Evolutionary conservation across 306 rosid genomes (phyloP), one percentile per base, ranked within the genome.

Genomic region (Fagus sylvatica): DNA sequence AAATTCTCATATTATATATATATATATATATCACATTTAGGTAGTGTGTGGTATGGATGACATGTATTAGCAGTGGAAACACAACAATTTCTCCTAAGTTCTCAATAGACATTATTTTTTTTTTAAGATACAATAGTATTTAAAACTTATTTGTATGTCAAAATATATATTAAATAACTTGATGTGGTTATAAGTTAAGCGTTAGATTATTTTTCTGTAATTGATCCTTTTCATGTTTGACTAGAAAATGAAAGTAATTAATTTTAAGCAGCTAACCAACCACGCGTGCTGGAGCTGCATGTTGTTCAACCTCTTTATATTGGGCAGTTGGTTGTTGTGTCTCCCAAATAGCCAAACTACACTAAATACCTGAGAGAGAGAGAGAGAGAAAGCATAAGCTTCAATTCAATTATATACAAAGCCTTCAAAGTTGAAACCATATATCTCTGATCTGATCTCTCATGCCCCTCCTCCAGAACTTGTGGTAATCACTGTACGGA

Each of bases 271-370:
- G 71, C 32, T 16, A 65, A 36, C 71, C 71, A 65, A 65, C 71
- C 13, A 65, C 30, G 36, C 3, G 4, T 7, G 71, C 46, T 37
- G 3, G 49, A 36, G 19, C 69, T 16, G 28, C 28, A n/a, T 53
- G 65, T 22, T 53, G 32, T 10, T 64, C 77, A 36, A 48, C 42
- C 65, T 75, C 79, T 81, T 85, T 87, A 85, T 88, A 84, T 88
- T 88, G 84, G 70, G 83, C 85, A 76, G 90, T 86, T 87, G 91
- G 85, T 83, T 80, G 89, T 82, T 87, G 87, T 75, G 81, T 7
- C 42, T 37, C 32, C 13, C 78, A 12, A 46, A 61, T 69, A 19
- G 72, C 78, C 36, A 72, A 82, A 76, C 75, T 78, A 66, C 86
- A 69, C 85, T 81, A 19, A 55, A 55, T 2, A 19, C 28, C 28